These are phyloP conservation scores for Diplogelasinospora grovesii DNA, from an alignment of 495 filamentous ascomycete species.

Conservation along the genomic window DNA sequence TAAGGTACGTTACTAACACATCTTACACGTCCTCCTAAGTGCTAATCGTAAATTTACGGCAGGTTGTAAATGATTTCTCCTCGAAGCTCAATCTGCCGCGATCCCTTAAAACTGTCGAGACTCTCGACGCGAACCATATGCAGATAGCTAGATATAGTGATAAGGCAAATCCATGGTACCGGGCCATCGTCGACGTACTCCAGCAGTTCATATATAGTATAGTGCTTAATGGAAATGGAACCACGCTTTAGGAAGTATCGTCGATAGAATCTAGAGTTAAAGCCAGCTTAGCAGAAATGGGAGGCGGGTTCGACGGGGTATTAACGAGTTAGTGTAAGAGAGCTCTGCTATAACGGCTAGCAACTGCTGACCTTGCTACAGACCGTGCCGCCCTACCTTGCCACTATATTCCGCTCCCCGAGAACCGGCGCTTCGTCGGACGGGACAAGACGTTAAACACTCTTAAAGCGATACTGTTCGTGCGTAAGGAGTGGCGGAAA, in stretches of 20 bases:
- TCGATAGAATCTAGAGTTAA: not conserved
- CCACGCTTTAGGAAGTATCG: not conserved
- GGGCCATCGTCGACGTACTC: constrained; percentile 25
- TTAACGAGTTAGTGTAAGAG: not conserved
- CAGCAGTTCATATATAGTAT: constrained; percentile 7
- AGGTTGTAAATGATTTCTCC: constrained; percentile 30
- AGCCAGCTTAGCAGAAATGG: not conserved
- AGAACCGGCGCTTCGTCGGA: constrained; percentile 27
- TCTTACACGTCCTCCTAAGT: not conserved
- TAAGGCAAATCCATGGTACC: constrained; percentile 25
- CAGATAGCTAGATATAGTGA: constrained; percentile 28
- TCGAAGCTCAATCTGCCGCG: constrained; percentile 27
- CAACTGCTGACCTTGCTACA: too few species aligned
- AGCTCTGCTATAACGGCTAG: too few species aligned
- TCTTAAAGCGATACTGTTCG: constrained; percentile 16
- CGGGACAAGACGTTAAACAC: constrained; percentile 16
- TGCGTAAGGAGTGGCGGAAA: constrained; percentile 10
- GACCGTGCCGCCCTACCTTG: not conserved
- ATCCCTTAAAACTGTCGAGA: constrained; percentile 30
- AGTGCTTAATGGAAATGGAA: not conserved
- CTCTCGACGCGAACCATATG: constrained; percentile 32
- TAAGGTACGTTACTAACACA: constrained; percentile 18
- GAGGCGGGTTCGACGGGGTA: not conserved
- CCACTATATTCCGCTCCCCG: constrained; percentile 17
- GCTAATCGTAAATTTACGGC: not conserved